phyloP scores from a whole-genome alignment of 305 asterid genomes.

The Plantago coronopus region DNA sequence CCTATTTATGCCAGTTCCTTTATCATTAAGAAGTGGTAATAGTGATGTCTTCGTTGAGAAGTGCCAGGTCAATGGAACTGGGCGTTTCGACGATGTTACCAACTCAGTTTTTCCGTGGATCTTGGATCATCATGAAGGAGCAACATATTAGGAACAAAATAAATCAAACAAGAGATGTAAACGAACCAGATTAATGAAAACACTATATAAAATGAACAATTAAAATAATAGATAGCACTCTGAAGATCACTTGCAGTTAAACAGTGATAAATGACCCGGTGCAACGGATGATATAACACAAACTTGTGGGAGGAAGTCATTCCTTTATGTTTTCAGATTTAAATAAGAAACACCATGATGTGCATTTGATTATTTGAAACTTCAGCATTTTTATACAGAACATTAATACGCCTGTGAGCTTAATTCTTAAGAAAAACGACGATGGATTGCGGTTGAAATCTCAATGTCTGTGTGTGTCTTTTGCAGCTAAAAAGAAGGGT shows the following conservation, averaged over 20 bases:
- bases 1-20: constrained; percentile 95
- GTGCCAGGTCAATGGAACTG: constrained; percentile 97
- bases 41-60: constrained; percentile 80
- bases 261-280: background rate
- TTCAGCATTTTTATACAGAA: too few relatives aligned
- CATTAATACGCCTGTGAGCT: too few relatives aligned
- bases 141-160: constrained; percentile 24
- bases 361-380: too few relatives aligned
- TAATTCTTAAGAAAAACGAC: too few relatives aligned
- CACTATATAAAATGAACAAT: constrained; percentile 9
- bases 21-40: constrained; percentile 84
- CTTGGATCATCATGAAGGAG: constrained; percentile 42
- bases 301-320: too few relatives aligned
- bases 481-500: too few relatives aligned
- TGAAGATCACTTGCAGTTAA: constrained; percentile 11
- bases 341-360: too few relatives aligned
- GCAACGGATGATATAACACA: too few relatives aligned
- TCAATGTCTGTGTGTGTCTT: too few relatives aligned
- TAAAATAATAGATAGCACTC: constrained; percentile 10
- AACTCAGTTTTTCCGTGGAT: constrained; percentile 97
- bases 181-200: background rate
- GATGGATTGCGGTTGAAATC: too few relatives aligned
- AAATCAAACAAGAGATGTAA: constrained; percentile 13
- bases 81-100: constrained; percentile 89
- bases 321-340: too few relatives aligned